Evolutionary conservation across 805 yeast genomes (phyloP).

Genomic region (Pichia manshurica): DNA sequence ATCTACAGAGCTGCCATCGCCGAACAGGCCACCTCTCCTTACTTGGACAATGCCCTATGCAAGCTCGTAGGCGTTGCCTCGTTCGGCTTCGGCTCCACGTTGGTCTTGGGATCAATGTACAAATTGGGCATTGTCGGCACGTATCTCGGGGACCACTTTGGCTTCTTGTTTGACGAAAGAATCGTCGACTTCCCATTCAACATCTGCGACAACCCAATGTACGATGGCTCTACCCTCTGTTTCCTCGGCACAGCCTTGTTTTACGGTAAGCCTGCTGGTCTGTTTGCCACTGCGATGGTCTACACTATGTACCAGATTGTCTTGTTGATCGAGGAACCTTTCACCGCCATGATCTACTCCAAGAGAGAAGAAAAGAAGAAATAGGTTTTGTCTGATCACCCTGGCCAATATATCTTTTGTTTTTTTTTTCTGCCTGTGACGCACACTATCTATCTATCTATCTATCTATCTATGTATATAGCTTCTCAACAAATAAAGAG

Average conservation of each 20-base stretch:
- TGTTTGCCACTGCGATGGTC: slow-evolving; percentile 66
- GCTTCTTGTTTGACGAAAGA: slow-evolving; percentile 84
- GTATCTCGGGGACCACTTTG: slow-evolving; percentile 94
- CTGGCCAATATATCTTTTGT: no score
- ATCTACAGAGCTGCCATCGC: slow-evolving; percentile 65
- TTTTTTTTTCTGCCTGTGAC: no score
- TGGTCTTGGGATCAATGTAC: slow-evolving; percentile 84
- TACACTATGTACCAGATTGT: slow-evolving; percentile 80
- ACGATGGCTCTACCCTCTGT: slow-evolving; percentile 83
- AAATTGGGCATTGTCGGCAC: slow-evolving; percentile 94
- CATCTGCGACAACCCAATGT: slow-evolving; percentile 91
- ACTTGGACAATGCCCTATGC: slow-evolving; percentile 38
- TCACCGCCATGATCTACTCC: slow-evolving; percentile 86
- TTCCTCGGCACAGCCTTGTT: slow-evolving; percentile 88
- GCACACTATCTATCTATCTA: no score
- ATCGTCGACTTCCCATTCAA: slow-evolving; percentile 93
- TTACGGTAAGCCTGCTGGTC: slow-evolving; percentile 87
- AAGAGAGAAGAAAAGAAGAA: slow-evolving; percentile 12
- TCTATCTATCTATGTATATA: no score
- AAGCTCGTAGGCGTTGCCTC: slow-evolving; percentile 43
- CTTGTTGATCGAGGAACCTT: slow-evolving; percentile 88
- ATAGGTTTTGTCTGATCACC: background rate
- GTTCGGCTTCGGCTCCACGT: slow-evolving; percentile 68
- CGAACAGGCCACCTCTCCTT: slow-evolving; percentile 61
- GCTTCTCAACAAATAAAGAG: no score